Evolutionary conservation across 2,329 filamentous ascomycete genomes (phyloP).

Genomic region (Phialocephala subalpina): DNA sequence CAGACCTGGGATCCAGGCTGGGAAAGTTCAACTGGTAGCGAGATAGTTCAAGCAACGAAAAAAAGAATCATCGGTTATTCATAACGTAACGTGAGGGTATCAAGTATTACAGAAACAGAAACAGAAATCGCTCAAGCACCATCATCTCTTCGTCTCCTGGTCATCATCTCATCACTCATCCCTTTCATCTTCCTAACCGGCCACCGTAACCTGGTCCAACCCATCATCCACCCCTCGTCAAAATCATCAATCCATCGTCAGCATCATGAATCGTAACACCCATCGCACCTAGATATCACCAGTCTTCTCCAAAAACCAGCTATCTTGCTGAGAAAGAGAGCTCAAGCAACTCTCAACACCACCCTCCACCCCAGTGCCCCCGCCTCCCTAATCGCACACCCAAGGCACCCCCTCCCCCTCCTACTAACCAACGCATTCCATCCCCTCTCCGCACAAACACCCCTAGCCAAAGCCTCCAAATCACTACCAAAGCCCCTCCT

Average conservation of each 20-base stretch:
- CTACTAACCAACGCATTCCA: constrained; percentile 78
- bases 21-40: too few relatives aligned
- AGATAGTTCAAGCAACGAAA: neutral
- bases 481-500: constrained; percentile 56
- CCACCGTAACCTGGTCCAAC: too few relatives aligned
- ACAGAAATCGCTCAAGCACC: neutral
- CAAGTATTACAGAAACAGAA: neutral
- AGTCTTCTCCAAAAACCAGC: too few relatives aligned
- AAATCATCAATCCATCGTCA: neutral
- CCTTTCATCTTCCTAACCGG: neutral
- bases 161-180: neutral
- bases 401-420: constrained; percentile 72
- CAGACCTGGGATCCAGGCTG: too few relatives aligned
- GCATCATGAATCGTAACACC: neutral
- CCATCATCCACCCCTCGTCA: neutral
- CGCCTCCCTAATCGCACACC: constrained; percentile 79
- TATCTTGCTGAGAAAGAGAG: too few relatives aligned
- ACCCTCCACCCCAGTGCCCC: constrained; percentile 68
- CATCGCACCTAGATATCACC: too few relatives aligned
- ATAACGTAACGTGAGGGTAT: constrained; percentile 5
- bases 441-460: constrained; percentile 76
- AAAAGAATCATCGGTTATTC: neutral
- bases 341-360: constrained; percentile 37
- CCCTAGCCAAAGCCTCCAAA: constrained; percentile 74
- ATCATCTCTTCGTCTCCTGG: neutral